Evolutionary conservation across 2,329 filamentous ascomycete genomes (phyloP).

Genomic region (Lachnellula occidentalis): DNA sequence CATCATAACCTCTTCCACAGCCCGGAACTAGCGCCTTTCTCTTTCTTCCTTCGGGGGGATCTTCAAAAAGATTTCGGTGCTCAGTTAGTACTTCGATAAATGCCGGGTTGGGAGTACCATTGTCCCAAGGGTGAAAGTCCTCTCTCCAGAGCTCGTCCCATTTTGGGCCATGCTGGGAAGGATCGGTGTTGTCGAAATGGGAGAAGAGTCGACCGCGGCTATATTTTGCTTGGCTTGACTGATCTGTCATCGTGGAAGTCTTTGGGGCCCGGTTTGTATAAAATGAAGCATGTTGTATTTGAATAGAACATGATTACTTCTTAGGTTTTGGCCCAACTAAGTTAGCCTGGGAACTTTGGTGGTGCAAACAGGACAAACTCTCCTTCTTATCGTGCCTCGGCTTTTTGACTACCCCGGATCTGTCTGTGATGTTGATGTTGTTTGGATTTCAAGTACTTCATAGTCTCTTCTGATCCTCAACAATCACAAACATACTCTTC

Average conservation of each 20-base stretch:
- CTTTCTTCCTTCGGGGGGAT: constrained; percentile 11
- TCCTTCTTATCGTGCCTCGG: constrained; percentile 8
- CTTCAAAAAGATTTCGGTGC: constrained; percentile 39
- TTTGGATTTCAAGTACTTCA: too few species aligned
- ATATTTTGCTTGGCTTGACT: constrained; percentile 18
- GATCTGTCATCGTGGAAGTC: not conserved
- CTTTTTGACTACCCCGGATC: constrained; percentile 5
- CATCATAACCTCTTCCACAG: constrained; percentile 78
- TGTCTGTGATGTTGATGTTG: not conserved
- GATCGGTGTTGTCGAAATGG: constrained; percentile 21
- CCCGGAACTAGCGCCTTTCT: constrained; percentile 69
- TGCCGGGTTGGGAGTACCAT: constrained; percentile 46
- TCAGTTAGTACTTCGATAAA: constrained; percentile 47
- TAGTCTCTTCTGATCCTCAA: not conserved
- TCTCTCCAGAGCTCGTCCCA: constrained; percentile 48
- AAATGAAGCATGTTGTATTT: too few species aligned
- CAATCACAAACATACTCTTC: not conserved
- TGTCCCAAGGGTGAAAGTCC: constrained; percentile 49
- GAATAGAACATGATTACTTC: not conserved
- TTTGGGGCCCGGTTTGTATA: not conserved
- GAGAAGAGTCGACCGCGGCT: constrained; percentile 21
- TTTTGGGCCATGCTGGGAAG: constrained; percentile 19
- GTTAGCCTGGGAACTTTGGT: too few species aligned
- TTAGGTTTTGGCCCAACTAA: not conserved
- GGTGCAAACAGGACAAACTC: constrained; percentile 2